Base-by-base conservation (phyloP, 257 asterid genomes). In the Fraxinus anomala region DNA sequence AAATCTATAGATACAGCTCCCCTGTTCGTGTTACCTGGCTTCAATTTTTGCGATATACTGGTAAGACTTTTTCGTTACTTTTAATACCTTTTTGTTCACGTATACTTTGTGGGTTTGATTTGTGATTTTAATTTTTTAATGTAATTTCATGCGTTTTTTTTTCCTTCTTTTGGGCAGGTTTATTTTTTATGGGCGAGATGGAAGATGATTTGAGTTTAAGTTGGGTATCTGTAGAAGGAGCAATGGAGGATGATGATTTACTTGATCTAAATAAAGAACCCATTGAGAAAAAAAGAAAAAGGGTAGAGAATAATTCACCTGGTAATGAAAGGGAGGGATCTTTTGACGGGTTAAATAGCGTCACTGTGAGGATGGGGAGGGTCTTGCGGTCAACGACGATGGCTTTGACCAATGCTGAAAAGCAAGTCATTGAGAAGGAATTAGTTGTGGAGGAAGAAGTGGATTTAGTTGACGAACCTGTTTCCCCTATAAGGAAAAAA, bases 331-430 rank as follows among this genome's bases (percentile, higher is more conserved):
- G 73, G 54, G 87, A 36, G 72, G 82, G 68, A 42, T 63, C 77
- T 71, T 81, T 39, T 36, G 86, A 72, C 72, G 87, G 83, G 26
- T 66, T 72, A n/a, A 81, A 91, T 51, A 80, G 63, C 23, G 76
- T 44, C 31, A 54, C 68, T 8, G 92, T 89, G 16, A 84, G 95
- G 88, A 92, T 91, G 9, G 93, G 90, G 23, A 84, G 97, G 87
- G 92, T 91, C 86, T 85, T 92, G 89, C 86, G 98, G 86, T 92
- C 99, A 17, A 85, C 90, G 83, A 86, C 91, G 6, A 83, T 83
- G 79, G 88, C 81, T n/a, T 82, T 71, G 82, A 81, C 80, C 76
- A 88, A 84, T 54, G 88, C 85, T 56, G 91, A 86, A 34, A 87
- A 83, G 70, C 87, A 76, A 47, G 88, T 71, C 73, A 72, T 76